Evolutionary conservation across 805 yeast genomes (phyloP).

Genomic region (Helenozyma baotianmanensis): DNA sequence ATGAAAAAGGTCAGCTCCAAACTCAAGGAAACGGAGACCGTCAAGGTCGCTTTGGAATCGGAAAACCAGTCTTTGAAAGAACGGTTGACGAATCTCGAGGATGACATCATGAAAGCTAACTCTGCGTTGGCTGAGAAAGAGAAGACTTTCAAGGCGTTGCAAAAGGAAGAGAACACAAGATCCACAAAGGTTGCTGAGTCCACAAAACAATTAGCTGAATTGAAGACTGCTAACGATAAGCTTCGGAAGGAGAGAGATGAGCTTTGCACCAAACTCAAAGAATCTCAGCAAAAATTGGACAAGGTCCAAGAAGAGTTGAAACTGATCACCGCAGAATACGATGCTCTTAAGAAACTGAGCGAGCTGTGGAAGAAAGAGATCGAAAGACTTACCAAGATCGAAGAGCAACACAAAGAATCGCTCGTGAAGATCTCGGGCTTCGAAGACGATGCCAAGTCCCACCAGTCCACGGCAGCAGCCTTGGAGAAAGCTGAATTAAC

Average conservation of each 20-base stretch:
- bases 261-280: slow-evolving; percentile 14
- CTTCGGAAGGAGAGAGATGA: slow-evolving; percentile 29
- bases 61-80: slow-evolving; percentile 40
- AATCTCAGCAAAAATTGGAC: slow-evolving; percentile 3
- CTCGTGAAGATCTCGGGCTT: no score
- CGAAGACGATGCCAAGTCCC: no score
- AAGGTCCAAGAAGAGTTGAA: slow-evolving; percentile 19
- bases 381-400: background rate
- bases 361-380: no score
- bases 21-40: slow-evolving; percentile 31
- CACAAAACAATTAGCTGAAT: slow-evolving; percentile 24
- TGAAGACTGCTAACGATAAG: slow-evolving; percentile 26
- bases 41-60: slow-evolving; percentile 23
- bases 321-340: no score
- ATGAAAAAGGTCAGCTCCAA: slow-evolving; percentile 46
- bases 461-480: no score
- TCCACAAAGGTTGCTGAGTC: slow-evolving; percentile 25
- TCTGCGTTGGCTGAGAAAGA: slow-evolving; percentile 43
- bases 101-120: slow-evolving; percentile 25
- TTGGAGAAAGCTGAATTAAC: no score
- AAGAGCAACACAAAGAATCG: background rate
- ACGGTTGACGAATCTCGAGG: slow-evolving; percentile 28
- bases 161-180: slow-evolving; percentile 32
- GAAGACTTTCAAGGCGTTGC: slow-evolving; percentile 38
- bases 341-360: no score